Evolutionary conservation across 148 eudicot genomes (phyloP), one percentile per base, ranked within the genome.

Genomic region (Silene conica): DNA sequence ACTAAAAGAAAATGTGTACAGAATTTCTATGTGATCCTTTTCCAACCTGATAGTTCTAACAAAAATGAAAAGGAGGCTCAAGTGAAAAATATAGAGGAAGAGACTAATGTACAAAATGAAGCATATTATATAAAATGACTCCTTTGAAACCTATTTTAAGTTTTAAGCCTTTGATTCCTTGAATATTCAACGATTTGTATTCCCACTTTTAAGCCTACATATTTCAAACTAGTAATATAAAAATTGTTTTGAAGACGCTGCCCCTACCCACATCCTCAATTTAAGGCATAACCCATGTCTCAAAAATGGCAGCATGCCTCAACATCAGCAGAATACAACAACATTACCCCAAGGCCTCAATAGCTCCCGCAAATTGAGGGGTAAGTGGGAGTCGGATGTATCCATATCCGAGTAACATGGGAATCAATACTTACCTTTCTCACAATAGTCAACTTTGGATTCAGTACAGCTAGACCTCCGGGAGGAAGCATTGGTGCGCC

Each of bases 401-500:
- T 50, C 16, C 55, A 48, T 10, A 48, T 48, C 54, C 8, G 3
- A 50, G 52, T 50, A 50, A 50, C 4, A 28, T 22, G 16, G 26
- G 26, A 38, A 38, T 3, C 59, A 76, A 8, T n/a, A 8, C 31
- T 54, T 84, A 90, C 99, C 99, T 95, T 92, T 70, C 97, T 85
- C 78, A 96, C 99, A 81, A 96, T 92, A 22, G 99, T 95, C 84
- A 95, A 80, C 81, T 90, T 95, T 3, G 99, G 99, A 74, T 89
- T 88, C 71, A 95, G 72, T 66, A 86, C 97, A 26, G 93, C 93
- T 74, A 95, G 78, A 76, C 97, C 99, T 79, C 99, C 98, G 11
- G 98, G 91, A 48, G 97, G 96, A 80, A 95, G 93, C 58, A 93
- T 87, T 23, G 97, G 97, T 4, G 99, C 97, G 74, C 98, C 98